A percentile compares a stretch with the other conserved stretches of the same genome.
These are phyloP conservation scores for Pyrus hybrid DNA, from an alignment of 331 rosid species.

Conservation along the genomic window DNA sequence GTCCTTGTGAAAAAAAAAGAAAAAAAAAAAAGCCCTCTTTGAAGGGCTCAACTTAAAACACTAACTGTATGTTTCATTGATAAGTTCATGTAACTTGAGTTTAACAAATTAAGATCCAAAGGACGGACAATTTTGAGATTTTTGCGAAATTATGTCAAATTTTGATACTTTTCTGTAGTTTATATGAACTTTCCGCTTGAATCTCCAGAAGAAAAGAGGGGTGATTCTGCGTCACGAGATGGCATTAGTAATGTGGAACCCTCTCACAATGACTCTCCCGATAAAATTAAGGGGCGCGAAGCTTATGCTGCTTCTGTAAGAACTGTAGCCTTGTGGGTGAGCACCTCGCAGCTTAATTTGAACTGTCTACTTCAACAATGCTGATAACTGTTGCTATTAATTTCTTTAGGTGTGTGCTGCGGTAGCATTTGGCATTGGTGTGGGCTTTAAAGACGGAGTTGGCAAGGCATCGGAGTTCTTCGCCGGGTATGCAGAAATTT, in stretches of 20 bases:
- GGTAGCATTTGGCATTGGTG: conserved; percentile 71
- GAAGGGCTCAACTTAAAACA: neutral
- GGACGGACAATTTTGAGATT: neutral
- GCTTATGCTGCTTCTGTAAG: conserved; percentile 50
- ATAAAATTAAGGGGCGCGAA: conserved; percentile 26
- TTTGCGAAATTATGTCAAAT: neutral
- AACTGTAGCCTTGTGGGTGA: conserved; percentile 75
- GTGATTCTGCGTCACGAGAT: conserved; percentile 29
- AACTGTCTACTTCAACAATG: conserved; percentile 1
- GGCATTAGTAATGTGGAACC: conserved; percentile 18
- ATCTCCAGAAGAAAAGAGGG: conserved; percentile 40
- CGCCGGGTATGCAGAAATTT: conserved; percentile 61
- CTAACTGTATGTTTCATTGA: neutral
- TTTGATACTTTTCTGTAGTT: neutral
- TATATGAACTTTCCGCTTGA: neutral
- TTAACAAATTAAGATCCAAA: neutral
- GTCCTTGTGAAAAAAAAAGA: no score
- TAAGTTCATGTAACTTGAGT: neutral
- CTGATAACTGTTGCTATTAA: neutral
- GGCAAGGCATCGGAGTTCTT: conserved; percentile 78
- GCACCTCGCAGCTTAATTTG: conserved; percentile 20
- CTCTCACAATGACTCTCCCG: conserved; percentile 10
- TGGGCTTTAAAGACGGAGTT: conserved; percentile 70
- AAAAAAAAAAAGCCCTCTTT: neutral
- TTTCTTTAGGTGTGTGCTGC: conserved; percentile 56